Conservation (phyloP, 257 asterid species). For the Cynanchum wilfordii region DNA sequence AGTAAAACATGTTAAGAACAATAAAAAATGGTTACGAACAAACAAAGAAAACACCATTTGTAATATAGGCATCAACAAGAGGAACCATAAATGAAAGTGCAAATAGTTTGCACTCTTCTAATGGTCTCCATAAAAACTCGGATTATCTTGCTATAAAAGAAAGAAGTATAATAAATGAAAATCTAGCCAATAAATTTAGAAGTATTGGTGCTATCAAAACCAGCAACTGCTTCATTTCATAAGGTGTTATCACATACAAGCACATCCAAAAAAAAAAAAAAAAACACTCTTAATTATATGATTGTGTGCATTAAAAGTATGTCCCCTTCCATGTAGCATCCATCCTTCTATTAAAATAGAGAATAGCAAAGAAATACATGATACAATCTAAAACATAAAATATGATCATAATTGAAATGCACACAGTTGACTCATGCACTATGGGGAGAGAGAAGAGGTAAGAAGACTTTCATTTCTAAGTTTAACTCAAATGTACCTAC, state of each 20-base stretch:
- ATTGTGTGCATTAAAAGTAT: background rate
- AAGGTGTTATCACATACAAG: background rate
- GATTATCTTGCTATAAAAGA: background rate
- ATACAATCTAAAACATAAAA: too few species aligned
- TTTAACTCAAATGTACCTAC: too few species aligned
- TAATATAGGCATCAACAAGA: background rate
- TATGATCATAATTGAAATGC: too few species aligned
- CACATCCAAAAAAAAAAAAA: background rate
- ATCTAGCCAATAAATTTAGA: background rate
- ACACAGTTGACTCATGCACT: too few species aligned
- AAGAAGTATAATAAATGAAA: background rate
- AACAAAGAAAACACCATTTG: background rate
- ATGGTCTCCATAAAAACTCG: background rate
- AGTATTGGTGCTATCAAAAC: background rate
- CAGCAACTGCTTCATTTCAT: background rate
- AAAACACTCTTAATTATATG: background rate
- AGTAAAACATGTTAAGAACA: slow-evolving; percentile 17
- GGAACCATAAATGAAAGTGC: background rate
- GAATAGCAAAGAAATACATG: too few species aligned
- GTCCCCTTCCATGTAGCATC: background rate
- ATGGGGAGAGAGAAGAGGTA: too few species aligned
- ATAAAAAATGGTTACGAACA: background rate
- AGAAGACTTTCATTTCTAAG: too few species aligned
- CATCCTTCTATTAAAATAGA: too few species aligned
- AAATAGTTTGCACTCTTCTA: background rate